A percentile compares a stretch with the other conserved stretches of the same genome.
These are phyloP conservation scores for Gigaspora rosea DNA, from an alignment of 192 early-diverging fungal genomes.

Conservation along the genomic window DNA sequence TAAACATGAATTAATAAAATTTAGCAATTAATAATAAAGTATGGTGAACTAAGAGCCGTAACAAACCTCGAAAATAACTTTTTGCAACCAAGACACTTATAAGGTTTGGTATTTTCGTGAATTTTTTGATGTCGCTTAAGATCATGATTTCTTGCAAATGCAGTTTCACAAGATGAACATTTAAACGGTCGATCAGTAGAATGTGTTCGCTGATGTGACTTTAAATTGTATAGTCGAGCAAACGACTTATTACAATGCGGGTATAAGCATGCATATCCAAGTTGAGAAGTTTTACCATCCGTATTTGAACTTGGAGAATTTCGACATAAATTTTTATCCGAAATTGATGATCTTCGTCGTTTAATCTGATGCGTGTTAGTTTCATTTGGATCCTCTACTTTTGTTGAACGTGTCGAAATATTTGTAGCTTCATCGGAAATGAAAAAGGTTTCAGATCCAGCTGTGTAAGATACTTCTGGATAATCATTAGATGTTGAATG, in stretches of 20 bases:
- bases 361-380: neutral
- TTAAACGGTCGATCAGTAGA: slow-evolving; percentile 72
- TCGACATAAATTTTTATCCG: neutral
- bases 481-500: slow-evolving; percentile 7
- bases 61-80: slow-evolving; percentile 32
- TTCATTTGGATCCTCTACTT: neutral
- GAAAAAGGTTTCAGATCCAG: neutral
- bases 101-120: slow-evolving; percentile 61
- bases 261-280: slow-evolving; percentile 38
- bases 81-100: slow-evolving; percentile 57
- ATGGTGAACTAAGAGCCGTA: neutral
- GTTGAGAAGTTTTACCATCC: neutral
- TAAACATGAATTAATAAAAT: neutral
- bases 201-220: slow-evolving; percentile 81
- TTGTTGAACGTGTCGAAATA: neutral
- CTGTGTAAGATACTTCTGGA: slow-evolving; percentile 4
- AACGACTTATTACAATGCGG: slow-evolving; percentile 84
- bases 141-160: slow-evolving; percentile 81
- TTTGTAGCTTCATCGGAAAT: slow-evolving; percentile 2
- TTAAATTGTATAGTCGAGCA: slow-evolving; percentile 85
- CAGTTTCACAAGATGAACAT: slow-evolving; percentile 62
- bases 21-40: neutral
- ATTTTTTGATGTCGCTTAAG: slow-evolving; percentile 73
- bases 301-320: neutral
- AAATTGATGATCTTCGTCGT: neutral